Evolutionary conservation across 768 basidiomycete genomes (phyloP), one percentile per base, ranked within the genome.

Genomic region (Phaffia tasmanica): DNA sequence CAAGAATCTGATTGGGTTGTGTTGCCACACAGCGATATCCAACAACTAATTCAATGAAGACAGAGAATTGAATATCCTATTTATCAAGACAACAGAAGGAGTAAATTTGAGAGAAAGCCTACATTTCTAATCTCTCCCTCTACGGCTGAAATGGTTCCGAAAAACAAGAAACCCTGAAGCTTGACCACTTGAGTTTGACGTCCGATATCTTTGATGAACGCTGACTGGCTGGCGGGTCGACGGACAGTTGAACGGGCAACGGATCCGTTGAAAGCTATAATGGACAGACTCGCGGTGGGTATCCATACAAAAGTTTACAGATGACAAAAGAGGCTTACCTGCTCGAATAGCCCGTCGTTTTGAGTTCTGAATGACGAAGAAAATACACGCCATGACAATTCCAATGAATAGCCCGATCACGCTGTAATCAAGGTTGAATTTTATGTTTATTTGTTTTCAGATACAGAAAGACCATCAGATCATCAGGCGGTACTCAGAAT

Each of bases 331-430:
- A 2, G 5, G 61, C 65, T 32, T 19, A 66, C 65, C 65, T 0
- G 85, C 82, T 11, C 94, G 84, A 68, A 99, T 91, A 70, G 90
- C 89, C 55, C 83, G 78, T 19, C 89, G 77, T 71, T 86, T 87
- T 0, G 92, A 95, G 67, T 88, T 94, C 72, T 94, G 89, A 1
- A 98, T 81, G n/a, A 99, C 94, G 73, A 99, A 99, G 79, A 94
- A 95, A 76, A 97, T 76, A 86, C 91, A 95, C 72, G 89, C 89
- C 65, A 91, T 84, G 64, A 94, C 79, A 72, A 98, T 89, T 6
- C 94, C 94, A 72, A 93, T 89, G 2, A 93, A 76, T 0, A 99
- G 88, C 0, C 94, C 94, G 70, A 86, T 84, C 7, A 97, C 92
- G 72, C 35, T 42, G 97, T 97, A 77, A 97, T 92, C 85, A 8